Percentiles rank a stretch among this genome's conserved stretches.
These are phyloP conservation scores for Hirsutella rhossiliensis DNA, from an alignment of 2,329 filamentous ascomycete species.

Conservation along the genomic window DNA sequence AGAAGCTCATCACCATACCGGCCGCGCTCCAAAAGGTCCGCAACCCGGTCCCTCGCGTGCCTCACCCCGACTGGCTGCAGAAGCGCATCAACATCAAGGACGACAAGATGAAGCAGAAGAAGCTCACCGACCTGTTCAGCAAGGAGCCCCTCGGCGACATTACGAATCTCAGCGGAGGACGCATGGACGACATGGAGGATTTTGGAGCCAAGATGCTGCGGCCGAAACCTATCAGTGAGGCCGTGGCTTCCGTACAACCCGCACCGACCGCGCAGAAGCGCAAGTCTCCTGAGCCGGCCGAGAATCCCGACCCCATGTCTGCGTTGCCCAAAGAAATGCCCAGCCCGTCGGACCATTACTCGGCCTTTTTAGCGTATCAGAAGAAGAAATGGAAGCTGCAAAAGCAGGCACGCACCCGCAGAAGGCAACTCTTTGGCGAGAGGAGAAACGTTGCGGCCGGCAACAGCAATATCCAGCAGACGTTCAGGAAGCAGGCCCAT, in stretches of 20 bases:
- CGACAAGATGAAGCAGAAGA: conserved; percentile 96
- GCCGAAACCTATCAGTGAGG: conserved; percentile 43
- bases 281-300: conserved; percentile 58
- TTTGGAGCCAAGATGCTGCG: conserved; percentile 59
- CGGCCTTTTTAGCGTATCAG: conserved; percentile 81
- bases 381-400: conserved; percentile 99
- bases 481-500: conserved; percentile 87
- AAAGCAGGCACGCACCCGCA: conserved; percentile 72
- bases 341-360: conserved; percentile 72
- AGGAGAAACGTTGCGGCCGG: conserved; percentile 39
- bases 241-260: conserved; percentile 44
- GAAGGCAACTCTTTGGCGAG: conserved; percentile 89
- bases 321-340: conserved; percentile 77
- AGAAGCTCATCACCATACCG: conserved; percentile 97
- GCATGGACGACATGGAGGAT: conserved; percentile 65
- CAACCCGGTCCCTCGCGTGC: conserved; percentile 87
- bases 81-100: conserved; percentile 89
- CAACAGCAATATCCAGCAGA: conserved; percentile 51
- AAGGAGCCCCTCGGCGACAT: conserved; percentile 62
- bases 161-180: conserved; percentile 47
- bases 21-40: conserved; percentile 89
- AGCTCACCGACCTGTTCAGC: conserved; percentile 85
- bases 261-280: conserved; percentile 46
- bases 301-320: conserved; percentile 66
- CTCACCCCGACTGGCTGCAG: conserved; percentile 95